phyloP scores from a whole-genome alignment of 2,329 filamentous ascomycete species.

The Paracoccidioides brasiliensis region DNA sequence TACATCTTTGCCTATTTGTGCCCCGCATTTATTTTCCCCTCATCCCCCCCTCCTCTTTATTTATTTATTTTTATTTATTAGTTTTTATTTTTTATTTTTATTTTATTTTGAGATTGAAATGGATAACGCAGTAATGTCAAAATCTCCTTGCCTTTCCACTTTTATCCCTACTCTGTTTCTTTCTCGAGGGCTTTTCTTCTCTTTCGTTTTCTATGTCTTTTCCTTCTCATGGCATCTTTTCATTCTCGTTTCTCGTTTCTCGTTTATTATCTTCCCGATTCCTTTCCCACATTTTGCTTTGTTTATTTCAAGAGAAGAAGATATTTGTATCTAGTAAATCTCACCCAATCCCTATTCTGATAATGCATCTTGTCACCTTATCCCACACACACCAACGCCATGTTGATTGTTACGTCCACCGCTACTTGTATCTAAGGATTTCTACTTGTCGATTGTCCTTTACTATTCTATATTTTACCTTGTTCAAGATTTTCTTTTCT shows the following conservation, averaged over 20 bases:
- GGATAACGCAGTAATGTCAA: not conserved
- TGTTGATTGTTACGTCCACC: not conserved
- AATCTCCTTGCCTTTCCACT: not conserved
- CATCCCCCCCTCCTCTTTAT: not conserved
- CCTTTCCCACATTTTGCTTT: not conserved
- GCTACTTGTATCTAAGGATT: not conserved
- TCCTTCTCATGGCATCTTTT: too few species aligned
- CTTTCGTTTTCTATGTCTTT: conserved; percentile 1
- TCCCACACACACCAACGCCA: not conserved
- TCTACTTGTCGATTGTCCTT: not conserved
- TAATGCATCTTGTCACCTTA: not conserved
- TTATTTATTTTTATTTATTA: not conserved
- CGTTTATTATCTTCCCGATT: conserved; percentile 4
- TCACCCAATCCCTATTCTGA: not conserved
- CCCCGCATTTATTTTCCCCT: not conserved
- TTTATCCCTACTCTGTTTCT: not conserved
- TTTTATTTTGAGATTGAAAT: not conserved
- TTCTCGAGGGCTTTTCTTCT: conserved; percentile 5
- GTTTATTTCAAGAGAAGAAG: too few species aligned
- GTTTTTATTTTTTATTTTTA: not conserved
- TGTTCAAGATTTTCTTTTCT: not conserved
- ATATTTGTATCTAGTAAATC: not conserved
- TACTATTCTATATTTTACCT: not conserved
- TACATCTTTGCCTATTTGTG: not conserved
- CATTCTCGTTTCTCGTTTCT: not conserved